Conservation (phyloP, 1,284 basidiomycete genomes). For the Rhodotorula sp. region DNA sequence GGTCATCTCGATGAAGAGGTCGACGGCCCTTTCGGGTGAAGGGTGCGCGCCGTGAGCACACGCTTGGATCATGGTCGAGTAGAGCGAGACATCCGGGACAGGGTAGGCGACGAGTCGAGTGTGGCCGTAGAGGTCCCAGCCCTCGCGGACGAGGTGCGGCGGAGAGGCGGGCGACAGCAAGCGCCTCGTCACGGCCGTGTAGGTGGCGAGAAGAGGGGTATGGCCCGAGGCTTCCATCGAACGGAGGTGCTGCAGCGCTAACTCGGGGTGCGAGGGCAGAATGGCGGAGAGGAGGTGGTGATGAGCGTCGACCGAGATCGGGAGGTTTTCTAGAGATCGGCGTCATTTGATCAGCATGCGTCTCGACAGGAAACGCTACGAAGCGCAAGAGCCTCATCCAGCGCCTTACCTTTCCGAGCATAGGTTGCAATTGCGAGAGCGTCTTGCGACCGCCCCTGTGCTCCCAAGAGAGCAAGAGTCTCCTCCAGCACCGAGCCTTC, state of each 20-base stretch:
- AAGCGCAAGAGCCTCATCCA: neutral
- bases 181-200: conserved; percentile 49
- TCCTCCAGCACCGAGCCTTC: conserved; percentile 46
- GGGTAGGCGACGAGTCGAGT: conserved; percentile 95
- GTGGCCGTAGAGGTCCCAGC: conserved; percentile 91
- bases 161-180: conserved; percentile 44
- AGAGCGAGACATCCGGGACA: conserved; percentile 69
- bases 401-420: conserved; percentile 52
- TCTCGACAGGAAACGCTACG: neutral
- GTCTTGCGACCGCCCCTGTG: conserved; percentile 54
- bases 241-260: conserved; percentile 49
- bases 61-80: conserved; percentile 82
- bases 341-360: conserved; percentile 13
- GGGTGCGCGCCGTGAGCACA: conserved; percentile 63
- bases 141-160: conserved; percentile 60
- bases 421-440: conserved; percentile 54
- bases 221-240: conserved; percentile 48
- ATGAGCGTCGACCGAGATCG: conserved; percentile 66
- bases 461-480: conserved; percentile 58
- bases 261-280: conserved; percentile 51
- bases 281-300: conserved; percentile 63
- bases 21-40: conserved; percentile 73
- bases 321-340: conserved; percentile 57
- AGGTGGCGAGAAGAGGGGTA: conserved; percentile 51
- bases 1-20: conserved; percentile 89